Base-by-base conservation (phyloP, 768 basidiomycete species). In the Phlebiopsis flavidoalba region DNA sequence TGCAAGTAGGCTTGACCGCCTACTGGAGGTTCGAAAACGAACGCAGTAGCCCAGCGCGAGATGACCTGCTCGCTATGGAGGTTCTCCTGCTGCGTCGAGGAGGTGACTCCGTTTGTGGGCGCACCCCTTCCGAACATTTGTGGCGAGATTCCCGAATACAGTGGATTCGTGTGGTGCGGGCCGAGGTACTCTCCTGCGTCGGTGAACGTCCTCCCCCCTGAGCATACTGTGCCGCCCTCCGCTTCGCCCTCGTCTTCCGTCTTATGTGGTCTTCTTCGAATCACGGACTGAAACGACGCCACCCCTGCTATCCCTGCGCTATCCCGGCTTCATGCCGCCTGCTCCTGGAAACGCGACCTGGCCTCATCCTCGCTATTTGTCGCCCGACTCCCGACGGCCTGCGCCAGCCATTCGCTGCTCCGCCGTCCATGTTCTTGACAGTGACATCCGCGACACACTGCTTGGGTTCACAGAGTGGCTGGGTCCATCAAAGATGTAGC, bases 391-490 rank as follows among this genome's bases (percentile, higher is more conserved):
- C 76, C 47, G 83, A 77, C 24, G 70, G 73, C 48, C 76, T 73
- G 35, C 80, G 76, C 79, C 81, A 79, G 35, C 76, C 78, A n/a
- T 8, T 83, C 82, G 64, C 84, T 86, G 68, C 82, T 85, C 63
- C 82, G 79, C 60, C 87, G 78, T 24, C 67, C 63, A 14, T 69
- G 71, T 59, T 83, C 85, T n/a, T 36, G 80, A 72, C 53, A 86
- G 79, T 15, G 87, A 83, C 91, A 94, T 93, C 59, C 87, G 80
- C 7, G 91, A 91, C 15, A 86, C 82, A 66, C 90, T 91, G 68
- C 87, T 91, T 0, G 91, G 91, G 66, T 90, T 84, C 26, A 80
- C 84, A 35, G 75, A 75, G 71, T 89, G 71, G 19, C 74, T 71
- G 40, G 86, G 91, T 0, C 91, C 91, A 65, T 88, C 87, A 70